phyloP scores from a whole-genome alignment of 441 rosid genomes.

The Croton laevigatus region DNA sequence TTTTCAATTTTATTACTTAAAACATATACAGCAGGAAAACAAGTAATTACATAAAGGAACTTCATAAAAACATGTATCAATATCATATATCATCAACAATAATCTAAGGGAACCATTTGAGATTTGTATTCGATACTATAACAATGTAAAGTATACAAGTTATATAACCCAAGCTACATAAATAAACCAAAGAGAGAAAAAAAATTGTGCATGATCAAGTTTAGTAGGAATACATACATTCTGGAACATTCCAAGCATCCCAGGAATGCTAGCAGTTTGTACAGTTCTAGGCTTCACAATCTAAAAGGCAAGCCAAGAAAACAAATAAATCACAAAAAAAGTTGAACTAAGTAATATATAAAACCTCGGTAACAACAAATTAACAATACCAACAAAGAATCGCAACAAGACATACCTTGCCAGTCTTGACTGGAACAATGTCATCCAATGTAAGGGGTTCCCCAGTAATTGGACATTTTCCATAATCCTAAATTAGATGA shows the following conservation, averaged over 20 bases:
- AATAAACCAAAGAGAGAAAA: neutral
- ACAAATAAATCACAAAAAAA: neutral
- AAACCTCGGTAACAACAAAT: no score
- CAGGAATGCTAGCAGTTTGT: conserved; percentile 94
- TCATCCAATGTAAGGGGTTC: conserved; percentile 76
- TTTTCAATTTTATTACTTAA: neutral
- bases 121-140: no score
- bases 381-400: conserved; percentile 6
- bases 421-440: conserved; percentile 69
- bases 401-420: conserved; percentile 50
- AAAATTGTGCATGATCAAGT: conserved; percentile 7
- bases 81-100: neutral
- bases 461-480: conserved; percentile 91
- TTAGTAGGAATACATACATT: conserved; percentile 50
- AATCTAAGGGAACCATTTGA: neutral
- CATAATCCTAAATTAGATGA: conserved; percentile 59
- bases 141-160: no score
- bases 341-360: no score
- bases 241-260: conserved; percentile 92
- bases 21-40: neutral
- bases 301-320: conserved; percentile 36
- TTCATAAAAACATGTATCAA: neutral
- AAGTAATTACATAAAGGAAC: neutral
- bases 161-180: neutral
- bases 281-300: conserved; percentile 86